Percentiles rank a stretch among this genome's conserved stretches.
These are phyloP conservation scores for Ogataea populi-albae DNA, from an alignment of 805 yeast genomes.

Conservation along the genomic window DNA sequence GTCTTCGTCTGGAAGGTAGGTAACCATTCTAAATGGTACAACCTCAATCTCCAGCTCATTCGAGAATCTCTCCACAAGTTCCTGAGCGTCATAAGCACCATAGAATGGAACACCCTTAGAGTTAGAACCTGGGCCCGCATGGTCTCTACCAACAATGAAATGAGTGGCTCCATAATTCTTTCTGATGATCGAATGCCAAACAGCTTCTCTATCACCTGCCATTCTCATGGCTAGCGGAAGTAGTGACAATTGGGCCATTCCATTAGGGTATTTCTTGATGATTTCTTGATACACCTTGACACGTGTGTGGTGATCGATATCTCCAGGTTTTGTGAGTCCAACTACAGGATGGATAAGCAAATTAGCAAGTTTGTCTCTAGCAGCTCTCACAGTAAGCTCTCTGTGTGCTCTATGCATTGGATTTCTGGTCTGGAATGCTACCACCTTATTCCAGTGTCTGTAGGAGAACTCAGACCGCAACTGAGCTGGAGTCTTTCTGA, in stretches of 20 bases:
- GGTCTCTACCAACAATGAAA: constrained; percentile 97
- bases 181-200: constrained; percentile 97
- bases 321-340: constrained; percentile 96
- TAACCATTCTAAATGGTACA: constrained; percentile 96
- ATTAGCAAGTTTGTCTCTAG: constrained; percentile 84
- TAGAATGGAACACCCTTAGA: constrained; percentile 91
- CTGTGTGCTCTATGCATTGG: constrained; percentile 99
- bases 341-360: constrained; percentile 95
- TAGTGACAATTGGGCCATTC: constrained; percentile 84
- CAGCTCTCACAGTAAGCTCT: constrained; percentile 93
- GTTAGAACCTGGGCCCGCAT: constrained; percentile 91
- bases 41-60: constrained; percentile 83
- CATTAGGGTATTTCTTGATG: constrained; percentile 88
- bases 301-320: constrained; percentile 95
- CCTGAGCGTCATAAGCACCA: constrained; percentile 97
- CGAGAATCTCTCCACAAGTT: constrained; percentile 69
- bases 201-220: constrained; percentile 99
- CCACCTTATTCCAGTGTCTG: constrained; percentile 84
- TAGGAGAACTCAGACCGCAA: constrained; percentile 78
- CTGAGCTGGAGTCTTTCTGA: constrained; percentile 88
- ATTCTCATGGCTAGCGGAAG: constrained; percentile 97
- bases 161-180: constrained; percentile 96
- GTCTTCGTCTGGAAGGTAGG: constrained; percentile 92
- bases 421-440: constrained; percentile 96
- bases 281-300: constrained; percentile 93